Evolutionary conservation across 495 filamentous ascomycete species (phyloP).

Genomic region (Penicillium bovifimosum): DNA sequence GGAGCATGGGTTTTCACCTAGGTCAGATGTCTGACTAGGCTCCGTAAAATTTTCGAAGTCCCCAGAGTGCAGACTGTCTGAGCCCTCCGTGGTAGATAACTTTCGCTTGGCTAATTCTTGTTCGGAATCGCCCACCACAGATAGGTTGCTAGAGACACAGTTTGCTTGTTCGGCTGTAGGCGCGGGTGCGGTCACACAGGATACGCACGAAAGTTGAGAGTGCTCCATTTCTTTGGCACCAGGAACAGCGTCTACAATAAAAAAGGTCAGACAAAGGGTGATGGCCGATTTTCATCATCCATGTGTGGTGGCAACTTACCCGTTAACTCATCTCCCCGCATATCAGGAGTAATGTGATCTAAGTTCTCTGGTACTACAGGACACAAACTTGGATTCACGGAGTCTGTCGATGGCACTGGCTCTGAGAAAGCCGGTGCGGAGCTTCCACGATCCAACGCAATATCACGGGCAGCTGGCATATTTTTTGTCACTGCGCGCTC

Average conservation of each 20-base stretch:
- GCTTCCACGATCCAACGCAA: neutral
- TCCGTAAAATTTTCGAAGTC: conserved; percentile 5
- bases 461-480: neutral
- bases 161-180: conserved; percentile 6
- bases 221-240: conserved; percentile 4
- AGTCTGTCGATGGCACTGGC: neutral
- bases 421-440: neutral
- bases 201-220: neutral
- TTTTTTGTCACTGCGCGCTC: neutral
- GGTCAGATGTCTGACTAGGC: conserved; percentile 6
- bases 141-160: conserved; percentile 5
- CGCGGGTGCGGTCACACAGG: conserved; percentile 1
- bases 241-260: conserved; percentile 4
- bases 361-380: neutral
- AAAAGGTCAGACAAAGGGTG: conserved; percentile 8
- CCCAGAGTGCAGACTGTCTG: neutral
- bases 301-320: conserved; percentile 1
- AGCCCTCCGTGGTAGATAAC: conserved; percentile 2
- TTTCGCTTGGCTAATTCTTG: conserved; percentile 9
- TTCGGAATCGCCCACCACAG: conserved; percentile 2
- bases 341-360: conserved; percentile 2
- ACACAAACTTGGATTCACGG: neutral
- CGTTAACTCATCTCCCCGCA: conserved; percentile 5
- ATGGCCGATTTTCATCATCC: conserved; percentile 2
- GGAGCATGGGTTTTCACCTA: conserved; percentile 2